A percentile compares a stretch with the other conserved stretches of the same genome.
These are phyloP conservation scores for Aspergillus sp. DNA, from an alignment of 2,329 filamentous ascomycete genomes.

Conservation along the genomic window DNA sequence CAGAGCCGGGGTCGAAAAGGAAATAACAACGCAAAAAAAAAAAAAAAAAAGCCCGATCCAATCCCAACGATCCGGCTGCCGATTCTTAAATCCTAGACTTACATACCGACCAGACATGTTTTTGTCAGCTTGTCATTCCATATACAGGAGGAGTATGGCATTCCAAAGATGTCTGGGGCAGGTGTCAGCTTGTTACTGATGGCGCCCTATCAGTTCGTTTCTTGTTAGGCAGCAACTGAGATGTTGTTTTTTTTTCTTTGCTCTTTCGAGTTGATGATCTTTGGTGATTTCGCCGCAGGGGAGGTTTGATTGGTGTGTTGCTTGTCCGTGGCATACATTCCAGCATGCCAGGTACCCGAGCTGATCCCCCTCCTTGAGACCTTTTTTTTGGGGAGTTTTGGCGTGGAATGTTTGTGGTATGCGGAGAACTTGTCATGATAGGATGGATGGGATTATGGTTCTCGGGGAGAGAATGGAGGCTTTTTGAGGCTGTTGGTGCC, in stretches of 20 bases:
- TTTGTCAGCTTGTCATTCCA: neutral
- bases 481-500: neutral
- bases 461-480: neutral
- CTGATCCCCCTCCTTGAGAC: neutral
- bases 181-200: neutral
- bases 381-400: neutral
- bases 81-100: neutral
- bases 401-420: neutral
- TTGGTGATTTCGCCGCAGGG: neutral
- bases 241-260: no score
- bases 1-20: neutral
- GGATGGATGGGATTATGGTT: neutral
- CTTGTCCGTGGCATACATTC: neutral
- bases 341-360: neutral
- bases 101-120: neutral
- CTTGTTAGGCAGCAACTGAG: no score
- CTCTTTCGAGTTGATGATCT: neutral
- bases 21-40: neutral
- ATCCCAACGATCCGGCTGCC: neutral
- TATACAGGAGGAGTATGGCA: neutral
- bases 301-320: neutral
- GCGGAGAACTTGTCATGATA: neutral
- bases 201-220: no score
- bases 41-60: no score
- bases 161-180: neutral